phyloP scores from a whole-genome alignment of 2,329 filamentous ascomycete genomes.

The Chalara sp. region DNA sequence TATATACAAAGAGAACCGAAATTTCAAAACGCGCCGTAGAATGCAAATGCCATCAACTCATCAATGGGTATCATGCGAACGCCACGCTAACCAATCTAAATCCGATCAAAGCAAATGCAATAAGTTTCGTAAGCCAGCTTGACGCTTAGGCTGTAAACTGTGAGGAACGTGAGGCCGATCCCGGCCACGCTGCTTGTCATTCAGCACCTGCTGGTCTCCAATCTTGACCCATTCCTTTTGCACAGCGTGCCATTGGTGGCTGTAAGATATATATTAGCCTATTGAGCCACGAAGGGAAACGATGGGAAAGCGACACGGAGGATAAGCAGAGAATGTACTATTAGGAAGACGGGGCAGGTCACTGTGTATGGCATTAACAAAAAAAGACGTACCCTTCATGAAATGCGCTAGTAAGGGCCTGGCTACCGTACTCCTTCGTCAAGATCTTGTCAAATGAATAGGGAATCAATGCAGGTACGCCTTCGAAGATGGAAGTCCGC shows the following conservation, averaged over 20 bases:
- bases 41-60: too few species aligned
- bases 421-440: slow-evolving; percentile 57
- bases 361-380: too few species aligned
- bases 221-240: slow-evolving; percentile 52
- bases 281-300: background rate
- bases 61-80: too few species aligned
- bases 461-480: slow-evolving; percentile 62
- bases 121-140: slow-evolving; percentile 14
- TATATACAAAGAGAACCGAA: too few species aligned
- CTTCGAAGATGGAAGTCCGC: slow-evolving; percentile 68
- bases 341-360: too few species aligned
- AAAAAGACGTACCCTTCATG: slow-evolving; percentile 49
- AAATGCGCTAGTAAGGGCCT: slow-evolving; percentile 51
- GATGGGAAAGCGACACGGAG: background rate
- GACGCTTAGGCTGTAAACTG: slow-evolving; percentile 13
- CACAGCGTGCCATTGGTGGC: slow-evolving; percentile 53
- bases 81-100: too few species aligned
- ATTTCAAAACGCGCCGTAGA: too few species aligned
- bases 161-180: slow-evolving; percentile 16
- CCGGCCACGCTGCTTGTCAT: background rate
- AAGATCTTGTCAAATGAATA: slow-evolving; percentile 61
- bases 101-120: slow-evolving; percentile 1
- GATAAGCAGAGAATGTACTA: too few species aligned
- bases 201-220: slow-evolving; percentile 7
- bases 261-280: slow-evolving; percentile 23